Evolutionary conservation across 306 rosid genomes (phyloP).

Genomic region (Echinosophora koreensis): DNA sequence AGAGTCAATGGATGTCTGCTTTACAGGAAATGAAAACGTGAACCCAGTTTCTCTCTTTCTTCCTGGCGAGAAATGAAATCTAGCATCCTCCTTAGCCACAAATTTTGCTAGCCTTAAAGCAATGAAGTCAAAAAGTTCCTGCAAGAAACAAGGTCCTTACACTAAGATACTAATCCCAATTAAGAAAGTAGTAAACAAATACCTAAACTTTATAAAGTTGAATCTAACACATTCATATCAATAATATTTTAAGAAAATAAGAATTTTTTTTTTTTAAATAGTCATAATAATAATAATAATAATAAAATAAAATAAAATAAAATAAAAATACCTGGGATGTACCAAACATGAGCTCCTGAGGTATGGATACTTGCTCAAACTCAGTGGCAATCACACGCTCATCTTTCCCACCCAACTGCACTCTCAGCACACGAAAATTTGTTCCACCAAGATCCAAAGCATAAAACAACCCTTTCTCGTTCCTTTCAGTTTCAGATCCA

Average conservation of each 20-base stretch:
- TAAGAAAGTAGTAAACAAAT: background rate
- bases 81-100: constrained; percentile 64
- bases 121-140: constrained; percentile 92
- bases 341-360: constrained; percentile 76
- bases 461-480: constrained; percentile 88
- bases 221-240: no score
- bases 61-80: constrained; percentile 62
- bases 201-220: background rate
- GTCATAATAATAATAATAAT: no score
- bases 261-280: no score
- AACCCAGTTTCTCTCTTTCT: constrained; percentile 85
- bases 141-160: constrained; percentile 19
- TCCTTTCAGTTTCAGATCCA: constrained; percentile 58
- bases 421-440: constrained; percentile 87
- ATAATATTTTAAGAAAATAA: no score
- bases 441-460: constrained; percentile 98
- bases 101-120: constrained; percentile 78
- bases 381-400: constrained; percentile 79
- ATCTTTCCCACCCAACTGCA: constrained; percentile 82
- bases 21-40: constrained; percentile 96
- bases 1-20: constrained; percentile 84
- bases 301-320: no score
- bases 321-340: constrained; percentile 66
- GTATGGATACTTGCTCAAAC: constrained; percentile 82
- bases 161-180: constrained; percentile 5